phyloP scores from a whole-genome alignment of 805 yeast species.

The Allodekkera sacchari region DNA sequence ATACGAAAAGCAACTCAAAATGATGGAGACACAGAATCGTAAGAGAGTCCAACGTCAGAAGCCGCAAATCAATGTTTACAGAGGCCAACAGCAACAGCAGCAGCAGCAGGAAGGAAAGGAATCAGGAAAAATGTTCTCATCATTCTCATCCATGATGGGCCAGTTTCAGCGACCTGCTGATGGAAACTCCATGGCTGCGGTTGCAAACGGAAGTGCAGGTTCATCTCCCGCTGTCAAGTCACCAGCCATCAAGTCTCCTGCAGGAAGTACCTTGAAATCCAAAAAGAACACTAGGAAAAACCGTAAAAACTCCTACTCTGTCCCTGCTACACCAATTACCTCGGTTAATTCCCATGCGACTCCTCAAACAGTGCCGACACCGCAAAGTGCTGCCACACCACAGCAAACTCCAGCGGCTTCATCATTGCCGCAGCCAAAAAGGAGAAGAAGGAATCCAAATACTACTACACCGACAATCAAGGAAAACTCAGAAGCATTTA shows the following conservation, averaged over 20 bases:
- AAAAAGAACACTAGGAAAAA: slow-evolving; percentile 15
- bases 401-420: slow-evolving; percentile 1
- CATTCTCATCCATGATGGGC: slow-evolving; percentile 12
- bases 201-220: background rate
- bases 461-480: slow-evolving; percentile 19
- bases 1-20: slow-evolving; percentile 71
- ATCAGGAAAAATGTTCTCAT: slow-evolving; percentile 3
- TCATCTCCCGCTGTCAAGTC: slow-evolving; percentile 1
- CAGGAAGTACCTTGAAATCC: slow-evolving; percentile 11
- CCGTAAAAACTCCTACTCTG: slow-evolving; percentile 19
- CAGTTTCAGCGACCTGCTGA: slow-evolving; percentile 9
- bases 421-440: slow-evolving; percentile 9
- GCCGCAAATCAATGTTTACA: background rate
- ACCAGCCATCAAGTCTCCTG: slow-evolving; percentile 1
- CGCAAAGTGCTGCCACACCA: slow-evolving; percentile 9
- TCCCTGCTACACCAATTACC: slow-evolving; percentile 27
- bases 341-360: slow-evolving; percentile 23
- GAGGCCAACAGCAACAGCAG: slow-evolving; percentile 4
- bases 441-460: slow-evolving; percentile 15
- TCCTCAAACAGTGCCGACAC: slow-evolving; percentile 18
- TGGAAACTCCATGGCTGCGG: too few species aligned
- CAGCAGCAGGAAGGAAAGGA: background rate
- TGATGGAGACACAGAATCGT: slow-evolving; percentile 70
- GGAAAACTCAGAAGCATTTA: slow-evolving; percentile 18
- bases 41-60: slow-evolving; percentile 33